Percentiles rank a stretch among this genome's conserved stretches.
phyloP scores from a whole-genome alignment of 371 early-diverging fungal species.

The Coemansia sp. region DNA sequence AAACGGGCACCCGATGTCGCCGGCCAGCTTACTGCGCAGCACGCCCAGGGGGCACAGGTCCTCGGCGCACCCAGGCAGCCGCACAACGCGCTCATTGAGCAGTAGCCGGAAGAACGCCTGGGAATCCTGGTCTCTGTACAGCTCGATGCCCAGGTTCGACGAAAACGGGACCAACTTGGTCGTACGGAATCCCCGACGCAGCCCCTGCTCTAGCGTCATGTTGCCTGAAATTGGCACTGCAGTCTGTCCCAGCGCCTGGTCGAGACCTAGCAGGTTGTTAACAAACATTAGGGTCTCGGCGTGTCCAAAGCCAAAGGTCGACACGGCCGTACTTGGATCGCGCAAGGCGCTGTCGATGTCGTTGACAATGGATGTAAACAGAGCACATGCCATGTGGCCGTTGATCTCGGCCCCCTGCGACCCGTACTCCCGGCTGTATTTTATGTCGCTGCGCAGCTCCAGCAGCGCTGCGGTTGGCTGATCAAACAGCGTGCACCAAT shows the following conservation, averaged over 20 bases:
- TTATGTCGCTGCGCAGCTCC: slow-evolving; percentile 41
- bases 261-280: slow-evolving; percentile 24
- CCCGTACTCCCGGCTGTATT: slow-evolving; percentile 38
- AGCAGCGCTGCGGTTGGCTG: slow-evolving; percentile 10
- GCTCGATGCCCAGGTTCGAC: slow-evolving; percentile 28
- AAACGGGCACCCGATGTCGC: slow-evolving; percentile 26
- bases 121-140: slow-evolving; percentile 14
- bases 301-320: slow-evolving; percentile 41
- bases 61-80: slow-evolving; percentile 17
- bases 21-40: slow-evolving; percentile 24
- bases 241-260: slow-evolving; percentile 17
- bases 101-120: slow-evolving; percentile 23
- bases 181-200: slow-evolving; percentile 25
- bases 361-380: slow-evolving; percentile 14
- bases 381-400: slow-evolving; percentile 26
- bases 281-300: slow-evolving; percentile 44
- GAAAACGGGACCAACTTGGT: slow-evolving; percentile 30
- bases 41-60: slow-evolving; percentile 23
- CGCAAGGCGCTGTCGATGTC: slow-evolving; percentile 20
- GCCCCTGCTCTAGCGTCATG: slow-evolving; percentile 11
- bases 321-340: slow-evolving; percentile 8
- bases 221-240: slow-evolving; percentile 21
- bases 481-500: slow-evolving; percentile 41
- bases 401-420: slow-evolving; percentile 29
- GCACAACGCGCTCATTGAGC: slow-evolving; percentile 26